phyloP scores from a whole-genome alignment of 2,329 filamentous ascomycete genomes.

The Immersiporthe knoxdaviesiana region DNA sequence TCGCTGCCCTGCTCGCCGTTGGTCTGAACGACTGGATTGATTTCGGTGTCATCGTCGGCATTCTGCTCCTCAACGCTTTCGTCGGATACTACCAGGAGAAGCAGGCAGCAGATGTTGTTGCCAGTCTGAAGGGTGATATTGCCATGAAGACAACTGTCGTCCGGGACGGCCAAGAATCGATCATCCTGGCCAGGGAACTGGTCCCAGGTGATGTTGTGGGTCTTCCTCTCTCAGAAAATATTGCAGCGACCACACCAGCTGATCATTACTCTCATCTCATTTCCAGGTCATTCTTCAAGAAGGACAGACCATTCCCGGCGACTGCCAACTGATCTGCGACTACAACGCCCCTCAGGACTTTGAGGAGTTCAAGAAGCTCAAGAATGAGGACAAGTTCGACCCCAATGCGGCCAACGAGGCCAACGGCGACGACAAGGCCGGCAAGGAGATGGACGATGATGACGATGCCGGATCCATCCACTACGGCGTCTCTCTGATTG shows the following conservation, averaged over 20 bases:
- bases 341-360: conserved; percentile 66
- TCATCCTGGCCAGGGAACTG: conserved; percentile 70
- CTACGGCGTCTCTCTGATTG: conserved; percentile 25
- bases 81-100: conserved; percentile 81
- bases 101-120: conserved; percentile 74
- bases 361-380: conserved; percentile 51
- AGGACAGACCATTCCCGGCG: conserved; percentile 68
- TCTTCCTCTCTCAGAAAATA: background rate
- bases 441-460: conserved; percentile 19
- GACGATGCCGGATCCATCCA: conserved; percentile 23
- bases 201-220: conserved; percentile 68
- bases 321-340: conserved; percentile 71
- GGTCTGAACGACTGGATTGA: conserved; percentile 76
- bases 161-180: conserved; percentile 66
- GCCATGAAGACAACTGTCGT: conserved; percentile 71
- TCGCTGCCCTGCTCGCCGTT: conserved; percentile 71
- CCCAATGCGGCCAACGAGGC: conserved; percentile 12
- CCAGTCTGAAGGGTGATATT: conserved; percentile 73
- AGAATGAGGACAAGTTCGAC: conserved; percentile 64
- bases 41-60: conserved; percentile 75
- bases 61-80: conserved; percentile 70
- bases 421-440: conserved; percentile 34
- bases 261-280: background rate
- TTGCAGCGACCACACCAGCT: conserved; percentile 45
- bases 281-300: conserved; percentile 69